Conservation (phyloP, 2,329 filamentous ascomycete species). For the Erysiphe pulchra region DNA sequence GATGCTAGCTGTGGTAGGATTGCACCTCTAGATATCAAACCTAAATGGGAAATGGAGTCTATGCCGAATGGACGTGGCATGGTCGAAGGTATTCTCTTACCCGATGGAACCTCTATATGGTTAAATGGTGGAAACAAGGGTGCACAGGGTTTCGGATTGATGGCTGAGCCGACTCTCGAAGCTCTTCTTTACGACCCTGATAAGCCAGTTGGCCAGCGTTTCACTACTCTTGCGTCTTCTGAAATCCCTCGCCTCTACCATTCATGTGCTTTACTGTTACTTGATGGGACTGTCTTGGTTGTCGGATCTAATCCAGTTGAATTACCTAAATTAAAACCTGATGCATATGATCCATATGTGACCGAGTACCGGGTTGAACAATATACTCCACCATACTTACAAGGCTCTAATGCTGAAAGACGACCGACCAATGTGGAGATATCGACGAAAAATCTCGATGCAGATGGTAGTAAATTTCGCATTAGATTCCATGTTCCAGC, state of each 20-base stretch:
- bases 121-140: slow-evolving; percentile 31
- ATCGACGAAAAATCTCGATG: slow-evolving; percentile 17
- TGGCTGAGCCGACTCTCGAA: slow-evolving; percentile 24
- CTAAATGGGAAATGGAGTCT: slow-evolving; percentile 28
- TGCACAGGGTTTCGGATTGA: slow-evolving; percentile 33
- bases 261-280: slow-evolving; percentile 29
- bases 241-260: slow-evolving; percentile 29
- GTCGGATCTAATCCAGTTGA: slow-evolving; percentile 34
- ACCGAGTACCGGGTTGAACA: slow-evolving; percentile 37
- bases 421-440: slow-evolving; percentile 23
- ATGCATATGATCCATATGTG: slow-evolving; percentile 21
- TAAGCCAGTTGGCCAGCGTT: slow-evolving; percentile 24
- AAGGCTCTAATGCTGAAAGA: slow-evolving; percentile 20
- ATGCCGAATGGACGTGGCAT: slow-evolving; percentile 33
- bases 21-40: slow-evolving; percentile 20
- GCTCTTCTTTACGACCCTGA: slow-evolving; percentile 30
- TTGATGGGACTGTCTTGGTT: slow-evolving; percentile 32
- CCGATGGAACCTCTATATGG: slow-evolving; percentile 32
- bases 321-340: slow-evolving; percentile 23
- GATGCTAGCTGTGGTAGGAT: slow-evolving; percentile 32
- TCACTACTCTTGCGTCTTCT: slow-evolving; percentile 17
- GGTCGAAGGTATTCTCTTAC: slow-evolving; percentile 31
- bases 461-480: slow-evolving; percentile 19
- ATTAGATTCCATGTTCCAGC: slow-evolving; percentile 21
- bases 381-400: slow-evolving; percentile 33